A percentile compares a stretch with the other conserved stretches of the same genome.
Conservation (phyloP, 2,329 filamentous ascomycete genomes). For the Chrysoporthe puriensis region DNA sequence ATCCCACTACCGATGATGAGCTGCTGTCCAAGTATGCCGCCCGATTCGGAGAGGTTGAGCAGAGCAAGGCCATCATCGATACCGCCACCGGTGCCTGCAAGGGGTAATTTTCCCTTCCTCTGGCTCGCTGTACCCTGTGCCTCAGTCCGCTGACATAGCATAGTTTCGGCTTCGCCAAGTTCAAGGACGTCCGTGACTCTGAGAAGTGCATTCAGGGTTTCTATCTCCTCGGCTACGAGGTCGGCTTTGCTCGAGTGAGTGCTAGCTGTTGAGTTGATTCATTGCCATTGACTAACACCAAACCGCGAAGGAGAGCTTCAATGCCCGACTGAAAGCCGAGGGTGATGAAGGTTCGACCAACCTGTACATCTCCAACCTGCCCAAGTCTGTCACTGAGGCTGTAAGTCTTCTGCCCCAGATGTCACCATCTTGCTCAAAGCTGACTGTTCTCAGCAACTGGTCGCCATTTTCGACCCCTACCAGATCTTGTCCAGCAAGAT, state of each 20-base stretch:
- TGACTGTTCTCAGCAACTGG: constrained; percentile 62
- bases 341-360: constrained; percentile 90
- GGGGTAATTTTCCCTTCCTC: constrained; percentile 63
- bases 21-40: constrained; percentile 80
- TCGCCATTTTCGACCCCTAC: constrained; percentile 77
- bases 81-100: constrained; percentile 92
- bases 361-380: constrained; percentile 96
- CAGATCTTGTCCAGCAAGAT: constrained; percentile 94
- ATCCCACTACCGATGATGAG: constrained; percentile 93
- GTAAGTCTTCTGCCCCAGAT: constrained; percentile 53
- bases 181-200: constrained; percentile 82
- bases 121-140: not conserved
- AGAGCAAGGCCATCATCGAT: constrained; percentile 98
- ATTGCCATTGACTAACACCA: not conserved
- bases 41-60: constrained; percentile 92
- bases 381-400: constrained; percentile 87
- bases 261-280: constrained; percentile 26
- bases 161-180: constrained; percentile 98
- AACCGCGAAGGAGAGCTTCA: constrained; percentile 81
- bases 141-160: constrained; percentile 36
- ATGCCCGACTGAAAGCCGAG: constrained; percentile 95
- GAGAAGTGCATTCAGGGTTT: constrained; percentile 97
- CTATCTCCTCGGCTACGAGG: constrained; percentile 92
- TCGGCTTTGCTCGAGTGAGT: constrained; percentile 88
- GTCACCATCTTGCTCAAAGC: constrained; percentile 27